Percentiles rank a stretch among this genome's conserved stretches.
Conservation (phyloP, 2,329 filamentous ascomycete genomes). For the Diaporthe batatas region DNA sequence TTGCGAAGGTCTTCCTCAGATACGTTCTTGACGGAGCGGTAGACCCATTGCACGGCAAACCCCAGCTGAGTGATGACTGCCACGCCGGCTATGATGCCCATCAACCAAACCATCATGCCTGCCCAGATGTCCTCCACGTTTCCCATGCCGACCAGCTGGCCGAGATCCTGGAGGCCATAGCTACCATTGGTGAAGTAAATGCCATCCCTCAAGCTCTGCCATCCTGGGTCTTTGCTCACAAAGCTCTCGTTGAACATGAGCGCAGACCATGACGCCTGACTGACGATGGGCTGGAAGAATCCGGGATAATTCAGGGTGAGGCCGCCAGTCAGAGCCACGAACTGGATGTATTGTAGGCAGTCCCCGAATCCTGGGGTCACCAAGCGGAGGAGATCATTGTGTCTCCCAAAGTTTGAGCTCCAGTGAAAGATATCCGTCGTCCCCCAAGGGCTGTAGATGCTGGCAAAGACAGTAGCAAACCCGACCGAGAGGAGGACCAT, state of each 20-base stretch:
- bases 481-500: conserved; percentile 84
- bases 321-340: conserved; percentile 87
- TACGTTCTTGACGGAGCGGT: conserved; percentile 77
- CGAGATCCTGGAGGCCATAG: conserved; percentile 84
- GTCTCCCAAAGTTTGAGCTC: conserved; percentile 97
- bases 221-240: conserved; percentile 76
- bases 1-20: conserved; percentile 88
- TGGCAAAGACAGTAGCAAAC: conserved; percentile 84
- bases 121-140: conserved; percentile 87
- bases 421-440: conserved; percentile 91
- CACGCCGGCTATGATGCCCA: conserved; percentile 78
- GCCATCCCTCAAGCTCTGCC: conserved; percentile 80
- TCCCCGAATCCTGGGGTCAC: conserved; percentile 97
- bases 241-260: conserved; percentile 96
- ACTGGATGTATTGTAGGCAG: conserved; percentile 97
- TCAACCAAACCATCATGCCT: conserved; percentile 91
- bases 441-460: conserved; percentile 94
- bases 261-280: conserved; percentile 87
- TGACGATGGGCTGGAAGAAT: conserved; percentile 92
- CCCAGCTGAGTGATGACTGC: conserved; percentile 80
- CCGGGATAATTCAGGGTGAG: conserved; percentile 91
- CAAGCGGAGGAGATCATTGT: conserved; percentile 89
- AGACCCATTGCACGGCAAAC: conserved; percentile 82
- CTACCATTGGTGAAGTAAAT: conserved; percentile 85
- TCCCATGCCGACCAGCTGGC: conserved; percentile 86